Percentiles rank a stretch among this genome's conserved stretches.
Conservation (phyloP, 1,139 yeast species). For the Diutina pseudorugosa region DNA sequence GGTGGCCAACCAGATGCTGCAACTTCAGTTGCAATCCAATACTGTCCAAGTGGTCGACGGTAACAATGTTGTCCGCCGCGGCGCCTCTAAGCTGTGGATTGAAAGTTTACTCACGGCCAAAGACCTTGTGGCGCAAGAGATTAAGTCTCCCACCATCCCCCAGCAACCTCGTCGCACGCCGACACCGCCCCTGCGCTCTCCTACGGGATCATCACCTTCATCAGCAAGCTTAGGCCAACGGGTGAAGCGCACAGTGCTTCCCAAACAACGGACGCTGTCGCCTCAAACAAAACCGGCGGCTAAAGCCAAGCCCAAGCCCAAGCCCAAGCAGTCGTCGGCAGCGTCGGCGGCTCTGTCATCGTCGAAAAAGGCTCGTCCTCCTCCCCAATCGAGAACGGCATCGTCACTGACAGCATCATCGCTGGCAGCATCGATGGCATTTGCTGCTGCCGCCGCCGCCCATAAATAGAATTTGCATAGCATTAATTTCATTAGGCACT, state of each 20-base stretch:
- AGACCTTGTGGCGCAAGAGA: conserved; percentile 20
- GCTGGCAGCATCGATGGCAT: background rate
- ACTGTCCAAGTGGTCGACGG: conserved; percentile 25
- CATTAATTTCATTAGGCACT: background rate
- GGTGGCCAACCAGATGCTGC: conserved; percentile 13
- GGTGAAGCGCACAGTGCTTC: background rate
- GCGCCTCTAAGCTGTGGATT: conserved; percentile 35
- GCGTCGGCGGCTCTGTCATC: background rate
- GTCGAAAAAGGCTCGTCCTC: background rate
- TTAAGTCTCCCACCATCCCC: conserved; percentile 8
- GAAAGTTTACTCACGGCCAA: conserved; percentile 37
- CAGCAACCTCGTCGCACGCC: background rate
- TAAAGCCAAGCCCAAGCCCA: background rate
- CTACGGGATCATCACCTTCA: background rate
- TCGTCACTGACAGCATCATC: background rate
- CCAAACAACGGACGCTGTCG: background rate
- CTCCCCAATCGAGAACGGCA: background rate
- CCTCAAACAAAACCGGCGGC: background rate
- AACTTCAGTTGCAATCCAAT: conserved; percentile 11
- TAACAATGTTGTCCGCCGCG: conserved; percentile 23
- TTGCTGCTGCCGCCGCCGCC: conserved; percentile 2
- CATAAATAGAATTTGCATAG: background rate
- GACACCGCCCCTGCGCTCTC: background rate
- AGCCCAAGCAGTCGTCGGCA: background rate
- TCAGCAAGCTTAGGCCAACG: background rate